Evolutionary conservation across 257 asterid species (phyloP).

Genomic region (Solanum ossicruentum): DNA sequence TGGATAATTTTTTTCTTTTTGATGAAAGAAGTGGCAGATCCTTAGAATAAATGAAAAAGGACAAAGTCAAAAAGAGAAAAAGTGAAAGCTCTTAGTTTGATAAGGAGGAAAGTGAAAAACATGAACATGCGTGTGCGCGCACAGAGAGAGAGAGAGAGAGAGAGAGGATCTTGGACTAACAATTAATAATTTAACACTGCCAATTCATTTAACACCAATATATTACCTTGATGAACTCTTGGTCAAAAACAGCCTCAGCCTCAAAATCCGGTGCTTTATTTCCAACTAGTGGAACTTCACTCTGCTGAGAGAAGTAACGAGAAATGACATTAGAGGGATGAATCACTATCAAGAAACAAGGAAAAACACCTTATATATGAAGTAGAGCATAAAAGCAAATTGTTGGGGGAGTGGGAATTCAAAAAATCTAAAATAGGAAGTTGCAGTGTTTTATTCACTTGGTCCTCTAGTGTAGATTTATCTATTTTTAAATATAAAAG

Average conservation of each 20-base stretch:
- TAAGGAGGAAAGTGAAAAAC: neutral
- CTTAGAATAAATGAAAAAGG: neutral
- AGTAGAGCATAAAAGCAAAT: neutral
- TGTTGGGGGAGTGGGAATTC: neutral
- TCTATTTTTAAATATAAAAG: neutral
- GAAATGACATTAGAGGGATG: neutral
- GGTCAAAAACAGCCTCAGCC: conserved; percentile 97
- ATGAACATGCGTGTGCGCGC: neutral
- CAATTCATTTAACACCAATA: neutral
- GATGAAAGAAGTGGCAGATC: neutral
- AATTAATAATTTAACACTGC: neutral
- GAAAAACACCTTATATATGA: neutral
- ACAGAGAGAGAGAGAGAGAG: neutral
- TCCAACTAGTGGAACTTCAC: conserved; percentile 77
- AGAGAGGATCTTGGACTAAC: neutral
- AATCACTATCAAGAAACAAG: neutral
- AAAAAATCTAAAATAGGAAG: neutral
- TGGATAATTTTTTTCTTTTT: neutral
- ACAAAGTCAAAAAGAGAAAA: neutral
- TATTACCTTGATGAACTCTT: conserved; percentile 64
- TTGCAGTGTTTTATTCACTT: neutral
- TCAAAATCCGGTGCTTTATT: conserved; percentile 90
- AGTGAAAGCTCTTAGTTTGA: neutral
- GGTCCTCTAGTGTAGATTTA: neutral
- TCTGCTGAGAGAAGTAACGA: conserved; percentile 20